Base-by-base conservation (phyloP, 441 rosid genomes). In the Bruguiera hainesii region DNA sequence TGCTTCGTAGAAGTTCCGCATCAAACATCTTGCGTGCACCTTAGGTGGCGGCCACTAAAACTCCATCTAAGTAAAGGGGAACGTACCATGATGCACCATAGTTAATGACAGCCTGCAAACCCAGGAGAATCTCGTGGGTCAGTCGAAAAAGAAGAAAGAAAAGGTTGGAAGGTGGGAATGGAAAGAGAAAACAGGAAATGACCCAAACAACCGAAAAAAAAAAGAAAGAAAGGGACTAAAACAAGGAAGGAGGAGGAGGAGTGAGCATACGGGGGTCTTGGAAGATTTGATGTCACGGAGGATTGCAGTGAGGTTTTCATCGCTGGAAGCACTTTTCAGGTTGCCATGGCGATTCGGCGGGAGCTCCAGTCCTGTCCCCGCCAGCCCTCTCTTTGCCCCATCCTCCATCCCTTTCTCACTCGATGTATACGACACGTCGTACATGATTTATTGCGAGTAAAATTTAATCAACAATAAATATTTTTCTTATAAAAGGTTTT, bases 271-370 rank as follows among this genome's bases (percentile, higher is more conserved):
- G 9, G 88, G 79, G 46, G 81, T 37, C 65, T 79, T 83, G 60
- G 93, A 85, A 60, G 82, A 81, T 67, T 82, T 87, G 75, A 87
- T 78, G 3, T 78, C 68, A 33, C 63, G 67, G 75, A 87, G 80
- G 60, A 87, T 82, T 23, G 79, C 64, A 57, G 69, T 73, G 60
- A 80, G 78, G 72, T 64, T 77, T 53, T 83, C 73, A 69, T 89
- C 93, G 63, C 68, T 67, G 29, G 89, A 75, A 60, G 89, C 90
- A 58, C 76, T 76, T 62, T 76, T 84, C 59, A 87, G 64, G 69
- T 87, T 87, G 62, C 87, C 87, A 61, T 80, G 85, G 66, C 79
- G 83, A 64, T 79, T 85, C 65, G 13, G 59, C 15, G 89, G 79
- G 6, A 79, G 61, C 13, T 70, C 76, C 37, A 73, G 51, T 50